Evolutionary conservation across 768 basidiomycete species (phyloP), one percentile per base, ranked within the genome.

Genomic region (Naganishia friedmannii): DNA sequence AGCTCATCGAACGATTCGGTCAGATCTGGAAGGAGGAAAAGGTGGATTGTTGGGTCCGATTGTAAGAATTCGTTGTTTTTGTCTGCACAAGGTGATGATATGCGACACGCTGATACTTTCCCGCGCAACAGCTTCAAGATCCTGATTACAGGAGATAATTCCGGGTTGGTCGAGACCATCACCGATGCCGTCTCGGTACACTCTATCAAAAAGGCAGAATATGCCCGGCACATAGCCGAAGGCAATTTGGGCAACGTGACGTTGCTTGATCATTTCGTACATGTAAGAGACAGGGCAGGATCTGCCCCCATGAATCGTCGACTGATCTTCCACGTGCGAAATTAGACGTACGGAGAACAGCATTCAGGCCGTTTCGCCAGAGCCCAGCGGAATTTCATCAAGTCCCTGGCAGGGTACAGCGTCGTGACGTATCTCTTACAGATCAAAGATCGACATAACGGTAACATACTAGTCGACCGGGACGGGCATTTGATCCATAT

Each of bases 131-230:
- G 94, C 82, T 98, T 98, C 85, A 89, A 92, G 3, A 99, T 99
- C 70, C 82, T 97, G 70, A 95, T 97, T 72, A 96, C 93, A 0
- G 93, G 94, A 6, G 91, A 90, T 55, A 87, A 87, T 2, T 97
- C 96, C 15, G 96, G 94, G 28, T 82, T 99, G 60, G 92, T 99
- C 0, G 96, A 99, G 82, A 99, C 96, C 0, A 97, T 99, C 73
- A 97, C 93, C 3, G 96, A 99, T 75, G 91, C 95, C 0, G 93
- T 98, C 0, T 98, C 96, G 5, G 92, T 99, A 74, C 96, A 99
- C 79, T 98, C 96, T 0, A 96, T 99, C 81, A 99, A 99, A 85
- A 99, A 99, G 82, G 90, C 92, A 2, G 95, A 96, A 79, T 98
- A 98, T 81, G 94, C 95, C 1, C 87, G 92, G 74, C 85, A 92